A percentile compares a stretch with the other conserved stretches of the same genome.
Conservation (phyloP, 768 basidiomycete genomes). For the Suillus clintonianus region DNA sequence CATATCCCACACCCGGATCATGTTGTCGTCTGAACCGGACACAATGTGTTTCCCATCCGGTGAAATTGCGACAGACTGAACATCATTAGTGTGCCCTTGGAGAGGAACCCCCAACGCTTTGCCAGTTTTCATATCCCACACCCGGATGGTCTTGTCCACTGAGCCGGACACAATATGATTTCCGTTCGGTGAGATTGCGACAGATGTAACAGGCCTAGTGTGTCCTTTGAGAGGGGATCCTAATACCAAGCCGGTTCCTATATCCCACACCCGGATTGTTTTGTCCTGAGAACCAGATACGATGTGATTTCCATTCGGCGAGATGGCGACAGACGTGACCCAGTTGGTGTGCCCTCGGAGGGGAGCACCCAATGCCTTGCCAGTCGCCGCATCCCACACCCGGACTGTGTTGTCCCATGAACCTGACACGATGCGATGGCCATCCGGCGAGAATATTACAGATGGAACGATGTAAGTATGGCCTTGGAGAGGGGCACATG, state of each 20-base stretch:
- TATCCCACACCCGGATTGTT: constrained; percentile 15
- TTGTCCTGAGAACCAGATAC: constrained; percentile 13
- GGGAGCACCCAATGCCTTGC: constrained; percentile 16
- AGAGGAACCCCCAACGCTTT: background rate
- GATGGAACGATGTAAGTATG: background rate
- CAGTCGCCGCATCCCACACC: constrained; percentile 17
- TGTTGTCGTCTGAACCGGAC: constrained; percentile 10
- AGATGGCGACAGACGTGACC: background rate
- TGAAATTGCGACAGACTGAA: background rate
- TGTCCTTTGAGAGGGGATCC: background rate
- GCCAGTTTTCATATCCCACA: background rate
- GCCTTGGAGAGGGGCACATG: background rate
- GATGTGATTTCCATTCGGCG: constrained; percentile 5
- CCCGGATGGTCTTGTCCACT: background rate
- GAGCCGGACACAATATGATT: constrained; percentile 24
- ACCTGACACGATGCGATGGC: constrained; percentile 3
- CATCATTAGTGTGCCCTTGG: background rate
- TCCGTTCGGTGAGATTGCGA: constrained; percentile 29
- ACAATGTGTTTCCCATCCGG: background rate
- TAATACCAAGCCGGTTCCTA: background rate
- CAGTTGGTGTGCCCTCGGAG: constrained; percentile 4
- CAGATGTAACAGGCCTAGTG: background rate
- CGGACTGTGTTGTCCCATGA: constrained; percentile 9
- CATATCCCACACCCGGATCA: constrained; percentile 15
- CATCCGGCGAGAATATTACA: background rate